A percentile compares a stretch with the other conserved stretches of the same genome.
Conservation (phyloP, 2,329 filamentous ascomycete genomes). For the Hypoxylon sp. region DNA sequence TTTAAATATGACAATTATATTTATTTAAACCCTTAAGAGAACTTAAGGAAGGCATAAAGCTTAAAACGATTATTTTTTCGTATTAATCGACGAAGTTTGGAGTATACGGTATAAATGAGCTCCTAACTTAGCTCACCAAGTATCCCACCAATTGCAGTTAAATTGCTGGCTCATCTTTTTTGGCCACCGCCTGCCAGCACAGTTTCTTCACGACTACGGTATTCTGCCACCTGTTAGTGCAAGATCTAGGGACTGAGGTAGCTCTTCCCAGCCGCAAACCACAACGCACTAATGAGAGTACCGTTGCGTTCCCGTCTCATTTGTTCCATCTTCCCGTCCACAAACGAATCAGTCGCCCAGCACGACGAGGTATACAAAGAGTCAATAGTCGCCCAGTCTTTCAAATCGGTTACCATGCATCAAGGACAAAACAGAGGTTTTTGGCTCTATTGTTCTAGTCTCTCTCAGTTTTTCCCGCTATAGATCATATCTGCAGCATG, state of each 20-base stretch:
- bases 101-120: no score
- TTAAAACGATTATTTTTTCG: no score
- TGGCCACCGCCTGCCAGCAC: no score
- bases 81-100: no score
- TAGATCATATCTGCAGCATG: background rate
- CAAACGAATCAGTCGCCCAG: conserved; percentile 7
- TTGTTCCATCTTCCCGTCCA: conserved; percentile 11
- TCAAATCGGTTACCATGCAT: conserved; percentile 25
- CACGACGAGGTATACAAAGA: conserved; percentile 1
- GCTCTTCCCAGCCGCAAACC: no score
- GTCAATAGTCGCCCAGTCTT: background rate
- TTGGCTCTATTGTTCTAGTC: conserved; percentile 26
- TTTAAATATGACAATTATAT: no score
- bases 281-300: no score
- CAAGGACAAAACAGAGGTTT: conserved; percentile 21
- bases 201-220: background rate
- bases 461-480: conserved; percentile 35
- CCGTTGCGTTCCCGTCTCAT: conserved; percentile 1
- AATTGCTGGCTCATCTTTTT: no score
- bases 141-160: no score
- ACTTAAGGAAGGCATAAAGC: no score
- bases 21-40: no score
- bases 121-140: no score
- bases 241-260: background rate
- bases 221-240: background rate